Evolutionary conservation across 371 early-diverging fungal species (phyloP), one percentile per base, ranked within the genome.

Genomic region (Mucor racemosus): DNA sequence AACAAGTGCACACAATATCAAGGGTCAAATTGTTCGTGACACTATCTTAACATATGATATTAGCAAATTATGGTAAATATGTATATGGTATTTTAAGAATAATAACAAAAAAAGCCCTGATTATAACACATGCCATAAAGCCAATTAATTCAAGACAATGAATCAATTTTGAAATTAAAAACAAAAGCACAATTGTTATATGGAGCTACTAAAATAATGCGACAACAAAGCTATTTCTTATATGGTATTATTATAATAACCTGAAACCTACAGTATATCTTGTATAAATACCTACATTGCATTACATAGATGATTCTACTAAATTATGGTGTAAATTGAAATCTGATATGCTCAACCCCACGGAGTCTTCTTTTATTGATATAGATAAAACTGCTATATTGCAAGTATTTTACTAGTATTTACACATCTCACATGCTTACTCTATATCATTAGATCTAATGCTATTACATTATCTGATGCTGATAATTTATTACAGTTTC

Each of bases 21-120:
- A 44, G 17, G 0, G 17, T 4, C 15, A n/a, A 17, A 17, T 44
- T 8, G 63, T 44, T n/a, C 64, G 64, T 31, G 57, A 62, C 35
- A 33, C 38, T 14, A 58, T 71, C n/a, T 15, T 62, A 35, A 7
- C 58, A 19, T 66, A 53, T 39, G 50, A 71, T 33, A 53, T 63
- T 3, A 38, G 66, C 13, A 66, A 62, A 33, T 31, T 59, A 62
- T 71, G 71, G 71, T 71, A 71, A 14, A 46, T 21, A 4, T 42
- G n/a, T 44, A 8, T 17, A 17, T 17, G 8, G 5, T 3, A 26
- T 26, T 26, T 26, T 26, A n/a, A n/a, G n/a, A n/a, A n/a, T n/a
- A n/a, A n/a, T 26, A 26, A 26, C 3, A 26, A 26, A 26, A 26
- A 26, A 26, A 26, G 3, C 26, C 26, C 26, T 26, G 3, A 26